Percentiles rank a stretch among this genome's conserved stretches.
Conservation (phyloP, 805 yeast genomes). For the Saccharomycopsis oosterbeekiorum region DNA sequence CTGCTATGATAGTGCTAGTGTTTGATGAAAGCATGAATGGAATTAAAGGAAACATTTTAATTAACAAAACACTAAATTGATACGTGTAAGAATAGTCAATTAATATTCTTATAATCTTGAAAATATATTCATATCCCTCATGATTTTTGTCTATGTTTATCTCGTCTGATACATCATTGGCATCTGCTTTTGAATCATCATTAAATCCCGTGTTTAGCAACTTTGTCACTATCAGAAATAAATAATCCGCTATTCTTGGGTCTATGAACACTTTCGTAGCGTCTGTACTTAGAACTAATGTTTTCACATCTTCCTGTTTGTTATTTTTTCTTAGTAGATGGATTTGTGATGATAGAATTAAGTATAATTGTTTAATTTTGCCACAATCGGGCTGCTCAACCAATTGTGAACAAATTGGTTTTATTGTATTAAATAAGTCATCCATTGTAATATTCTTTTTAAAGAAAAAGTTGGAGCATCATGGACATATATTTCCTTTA, state of each 20-base stretch:
- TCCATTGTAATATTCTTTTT: background rate
- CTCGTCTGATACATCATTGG: background rate
- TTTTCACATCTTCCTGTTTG: background rate
- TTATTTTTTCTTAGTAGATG: background rate
- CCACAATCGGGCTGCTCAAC: background rate
- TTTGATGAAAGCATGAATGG: slow-evolving; percentile 1
- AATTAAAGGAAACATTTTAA: slow-evolving; percentile 8
- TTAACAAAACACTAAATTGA: slow-evolving; percentile 1
- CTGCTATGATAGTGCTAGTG: background rate
- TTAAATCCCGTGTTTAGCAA: background rate
- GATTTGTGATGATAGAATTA: background rate
- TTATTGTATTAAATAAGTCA: background rate
- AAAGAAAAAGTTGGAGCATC: background rate
- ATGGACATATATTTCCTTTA: no score
- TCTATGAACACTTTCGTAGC: background rate
- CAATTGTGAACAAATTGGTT: background rate
- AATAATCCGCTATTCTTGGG: background rate
- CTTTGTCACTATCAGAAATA: background rate
- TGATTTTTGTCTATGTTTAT: background rate
- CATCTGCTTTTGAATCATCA: background rate
- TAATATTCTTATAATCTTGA: slow-evolving; percentile 2
- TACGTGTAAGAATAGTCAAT: slow-evolving; percentile 9
- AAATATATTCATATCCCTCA: slow-evolving; percentile 6
- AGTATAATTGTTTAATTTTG: background rate
- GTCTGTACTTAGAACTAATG: background rate